Conservation (phyloP, 495 filamentous ascomycete genomes). For the Lophiostoma macrostomum region DNA sequence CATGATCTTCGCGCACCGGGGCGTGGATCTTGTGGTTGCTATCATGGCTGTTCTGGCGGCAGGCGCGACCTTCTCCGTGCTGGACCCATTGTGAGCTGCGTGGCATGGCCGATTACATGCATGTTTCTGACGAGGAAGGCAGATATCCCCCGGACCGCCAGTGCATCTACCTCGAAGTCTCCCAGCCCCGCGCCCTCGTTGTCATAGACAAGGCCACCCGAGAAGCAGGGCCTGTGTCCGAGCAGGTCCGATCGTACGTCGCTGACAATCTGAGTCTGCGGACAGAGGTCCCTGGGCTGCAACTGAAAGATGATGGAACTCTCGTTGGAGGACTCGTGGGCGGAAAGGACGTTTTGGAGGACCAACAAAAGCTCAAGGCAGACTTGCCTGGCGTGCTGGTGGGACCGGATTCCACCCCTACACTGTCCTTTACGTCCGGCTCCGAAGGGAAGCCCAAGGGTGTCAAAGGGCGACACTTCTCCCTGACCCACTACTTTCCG, state of each 20-base stretch:
- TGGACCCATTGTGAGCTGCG: constrained; percentile 62
- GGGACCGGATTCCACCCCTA: constrained; percentile 87
- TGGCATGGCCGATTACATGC: not conserved
- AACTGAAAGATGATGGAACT: constrained; percentile 68
- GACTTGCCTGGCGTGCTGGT: constrained; percentile 69
- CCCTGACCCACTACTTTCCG: constrained; percentile 77
- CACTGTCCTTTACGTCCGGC: constrained; percentile 80
- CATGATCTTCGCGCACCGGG: constrained; percentile 86
- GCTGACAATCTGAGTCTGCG: constrained; percentile 67
- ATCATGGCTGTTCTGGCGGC: constrained; percentile 50
- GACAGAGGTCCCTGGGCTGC: constrained; percentile 73
- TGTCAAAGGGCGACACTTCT: constrained; percentile 85
- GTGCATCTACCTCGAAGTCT: constrained; percentile 87
- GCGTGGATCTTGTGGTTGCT: constrained; percentile 65
- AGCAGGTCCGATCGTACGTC: constrained; percentile 70
- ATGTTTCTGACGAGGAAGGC: not conserved
- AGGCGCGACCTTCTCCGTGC: constrained; percentile 68
- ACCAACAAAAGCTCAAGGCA: constrained; percentile 51
- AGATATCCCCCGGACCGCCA: constrained; percentile 82
- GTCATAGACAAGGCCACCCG: constrained; percentile 74
- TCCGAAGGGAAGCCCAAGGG: constrained; percentile 84
- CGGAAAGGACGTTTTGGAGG: constrained; percentile 64
- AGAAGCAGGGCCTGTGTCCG: constrained; percentile 68
- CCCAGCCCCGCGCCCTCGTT: constrained; percentile 74
- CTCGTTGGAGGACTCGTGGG: constrained; percentile 64